These are phyloP conservation scores for Fusarium xyrophilum DNA, from an alignment of 2,329 filamentous ascomycete species.

Conservation along the genomic window DNA sequence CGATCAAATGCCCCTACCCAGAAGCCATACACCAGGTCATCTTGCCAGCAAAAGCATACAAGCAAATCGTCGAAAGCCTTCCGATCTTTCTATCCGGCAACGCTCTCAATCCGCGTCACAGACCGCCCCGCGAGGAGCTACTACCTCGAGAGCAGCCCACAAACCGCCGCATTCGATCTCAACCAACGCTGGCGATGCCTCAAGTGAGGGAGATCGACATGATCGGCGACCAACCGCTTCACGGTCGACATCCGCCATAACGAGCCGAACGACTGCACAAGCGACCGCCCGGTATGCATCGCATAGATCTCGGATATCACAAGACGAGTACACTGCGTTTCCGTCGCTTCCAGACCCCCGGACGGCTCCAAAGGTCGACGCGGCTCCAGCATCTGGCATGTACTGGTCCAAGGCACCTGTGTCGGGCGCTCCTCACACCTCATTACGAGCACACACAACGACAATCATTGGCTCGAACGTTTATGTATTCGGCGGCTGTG, in stretches of 20 bases:
- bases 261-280: constrained; percentile 42
- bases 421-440: constrained; percentile 67
- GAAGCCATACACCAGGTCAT: constrained; percentile 69
- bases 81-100: constrained; percentile 61
- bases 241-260: constrained; percentile 63
- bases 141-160: constrained; percentile 38
- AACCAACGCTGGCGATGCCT: constrained; percentile 35
- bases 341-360: constrained; percentile 64
- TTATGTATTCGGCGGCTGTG: constrained; percentile 73
- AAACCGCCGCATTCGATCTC: constrained; percentile 39
- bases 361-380: constrained; percentile 65
- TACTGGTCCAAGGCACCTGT: constrained; percentile 73
- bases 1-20: constrained; percentile 52
- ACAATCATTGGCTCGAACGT: constrained; percentile 71
- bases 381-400: constrained; percentile 73
- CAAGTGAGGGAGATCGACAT: constrained; percentile 41
- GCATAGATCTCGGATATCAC: constrained; percentile 40
- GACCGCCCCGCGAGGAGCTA: constrained; percentile 40
- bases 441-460: constrained; percentile 70
- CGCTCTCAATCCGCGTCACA: constrained; percentile 60
- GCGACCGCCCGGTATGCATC: constrained; percentile 24
- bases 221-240: constrained; percentile 52
- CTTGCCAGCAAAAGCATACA: constrained; percentile 63
- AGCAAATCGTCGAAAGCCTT: constrained; percentile 57
- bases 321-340: constrained; percentile 56